Percentiles rank a stretch among this genome's conserved stretches.
phyloP scores from a whole-genome alignment of 345 rosid species.

The Laguncularia racemosa region DNA sequence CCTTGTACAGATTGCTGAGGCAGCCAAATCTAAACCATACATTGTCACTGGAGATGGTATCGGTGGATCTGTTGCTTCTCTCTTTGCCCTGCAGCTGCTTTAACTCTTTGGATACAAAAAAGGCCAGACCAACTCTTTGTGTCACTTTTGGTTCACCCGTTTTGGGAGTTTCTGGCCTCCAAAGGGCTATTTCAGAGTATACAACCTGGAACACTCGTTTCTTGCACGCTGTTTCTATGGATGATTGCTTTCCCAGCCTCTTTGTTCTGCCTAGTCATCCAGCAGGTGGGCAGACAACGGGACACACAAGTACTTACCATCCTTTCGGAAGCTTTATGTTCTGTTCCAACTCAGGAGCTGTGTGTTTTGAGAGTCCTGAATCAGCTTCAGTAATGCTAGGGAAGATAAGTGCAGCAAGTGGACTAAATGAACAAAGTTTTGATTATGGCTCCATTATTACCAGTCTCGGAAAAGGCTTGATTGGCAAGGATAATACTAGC shows the following conservation, averaged over 20 bases:
- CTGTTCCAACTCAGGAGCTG: slow-evolving; percentile 23
- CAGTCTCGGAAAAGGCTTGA: slow-evolving; percentile 4
- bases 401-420: slow-evolving; percentile 6
- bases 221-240: slow-evolving; percentile 36
- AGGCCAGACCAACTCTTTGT: slow-evolving; percentile 36
- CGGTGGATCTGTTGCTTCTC: slow-evolving; percentile 70
- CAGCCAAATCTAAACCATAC: slow-evolving; percentile 6
- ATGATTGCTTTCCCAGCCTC: slow-evolving; percentile 30
- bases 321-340: slow-evolving; percentile 56
- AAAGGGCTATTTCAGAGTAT: slow-evolving; percentile 20
- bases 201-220: slow-evolving; percentile 41
- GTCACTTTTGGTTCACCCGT: slow-evolving; percentile 69
- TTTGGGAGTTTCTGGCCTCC: slow-evolving; percentile 32
- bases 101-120: slow-evolving; percentile 14
- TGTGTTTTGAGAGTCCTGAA: slow-evolving; percentile 45
- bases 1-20: not conserved
- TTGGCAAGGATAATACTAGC: slow-evolving; percentile 11
- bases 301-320: slow-evolving; percentile 15
- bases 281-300: not conserved
- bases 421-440: slow-evolving; percentile 1
- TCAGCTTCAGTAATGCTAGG: slow-evolving; percentile 21
- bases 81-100: slow-evolving; percentile 59
- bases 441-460: slow-evolving; percentile 13
- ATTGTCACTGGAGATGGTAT: slow-evolving; percentile 51
- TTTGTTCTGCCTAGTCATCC: slow-evolving; percentile 2